These are phyloP conservation scores for Dactylellina parvicollis DNA, from an alignment of 2,329 filamentous ascomycete species.

Conservation along the genomic window DNA sequence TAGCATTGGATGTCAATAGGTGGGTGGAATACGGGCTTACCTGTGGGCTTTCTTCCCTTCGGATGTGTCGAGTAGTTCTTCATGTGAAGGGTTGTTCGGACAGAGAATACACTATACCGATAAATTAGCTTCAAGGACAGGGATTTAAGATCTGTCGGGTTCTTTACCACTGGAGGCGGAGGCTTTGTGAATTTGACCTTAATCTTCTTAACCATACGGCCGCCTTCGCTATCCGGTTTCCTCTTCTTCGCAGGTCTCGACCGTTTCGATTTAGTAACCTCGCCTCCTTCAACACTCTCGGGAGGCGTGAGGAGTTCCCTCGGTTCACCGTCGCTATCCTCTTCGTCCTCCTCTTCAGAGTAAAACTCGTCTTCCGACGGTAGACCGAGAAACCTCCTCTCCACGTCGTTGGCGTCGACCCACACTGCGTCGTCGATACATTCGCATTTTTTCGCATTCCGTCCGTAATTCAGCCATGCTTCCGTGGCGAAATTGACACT, in stretches of 20 bases:
- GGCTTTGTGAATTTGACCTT: conserved; percentile 74
- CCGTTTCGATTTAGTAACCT: conserved; percentile 64
- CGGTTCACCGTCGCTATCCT: conserved; percentile 63
- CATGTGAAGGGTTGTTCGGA: conserved; percentile 84
- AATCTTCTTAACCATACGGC: conserved; percentile 46
- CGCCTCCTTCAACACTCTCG: conserved; percentile 72
- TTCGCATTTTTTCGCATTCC: conserved; percentile 95
- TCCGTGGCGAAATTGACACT: conserved; percentile 98
- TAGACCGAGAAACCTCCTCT: conserved; percentile 90
- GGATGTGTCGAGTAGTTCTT: conserved; percentile 85
- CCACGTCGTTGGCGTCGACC: conserved; percentile 96
- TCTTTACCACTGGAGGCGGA: conserved; percentile 64
- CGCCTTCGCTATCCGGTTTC: conserved; percentile 40
- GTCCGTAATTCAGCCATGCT: conserved; percentile 92
- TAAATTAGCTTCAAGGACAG: background rate
- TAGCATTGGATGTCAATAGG: background rate
- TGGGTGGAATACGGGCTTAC: conserved; percentile 42
- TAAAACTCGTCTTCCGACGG: conserved; percentile 75
- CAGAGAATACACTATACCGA: conserved; percentile 76
- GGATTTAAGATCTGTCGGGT: conserved; percentile 24
- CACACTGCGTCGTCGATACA: conserved; percentile 98
- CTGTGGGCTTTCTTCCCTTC: conserved; percentile 87
- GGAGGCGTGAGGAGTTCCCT: conserved; percentile 81
- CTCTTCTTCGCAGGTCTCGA: conserved; percentile 60
- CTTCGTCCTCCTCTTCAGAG: conserved; percentile 73